A percentile compares a stretch with the other conserved stretches of the same genome.
Conservation (phyloP, 257 asterid genomes). For the Primulina eburnea region DNA sequence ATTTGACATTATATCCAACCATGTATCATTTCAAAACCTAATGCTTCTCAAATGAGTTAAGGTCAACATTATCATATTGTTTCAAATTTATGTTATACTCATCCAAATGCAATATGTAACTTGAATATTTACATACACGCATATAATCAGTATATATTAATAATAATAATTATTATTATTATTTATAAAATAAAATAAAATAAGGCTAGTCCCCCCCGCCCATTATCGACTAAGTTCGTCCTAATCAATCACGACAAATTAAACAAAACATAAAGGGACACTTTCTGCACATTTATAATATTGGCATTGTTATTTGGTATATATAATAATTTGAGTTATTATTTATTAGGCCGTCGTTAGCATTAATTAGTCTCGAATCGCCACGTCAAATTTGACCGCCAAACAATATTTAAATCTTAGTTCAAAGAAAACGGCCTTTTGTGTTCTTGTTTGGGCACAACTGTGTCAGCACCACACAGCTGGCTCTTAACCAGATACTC, state of each 20-base stretch:
- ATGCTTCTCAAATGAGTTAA: no score
- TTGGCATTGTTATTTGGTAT: neutral
- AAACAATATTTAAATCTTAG: neutral
- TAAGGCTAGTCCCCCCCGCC: no score
- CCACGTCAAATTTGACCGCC: slow-evolving; percentile 1
- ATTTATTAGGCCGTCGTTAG: neutral
- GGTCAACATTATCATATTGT: no score
- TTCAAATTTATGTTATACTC: no score
- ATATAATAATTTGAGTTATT: neutral
- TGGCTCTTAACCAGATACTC: no score
- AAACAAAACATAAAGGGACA: neutral
- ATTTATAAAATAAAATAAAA: no score
- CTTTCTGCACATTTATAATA: neutral
- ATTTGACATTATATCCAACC: no score
- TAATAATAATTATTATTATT: no score
- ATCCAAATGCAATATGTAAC: no score
- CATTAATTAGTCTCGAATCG: neutral
- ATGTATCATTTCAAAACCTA: no score
- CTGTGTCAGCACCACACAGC: neutral
- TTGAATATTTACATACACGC: no score
- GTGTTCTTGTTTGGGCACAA: neutral
- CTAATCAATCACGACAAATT: neutral
- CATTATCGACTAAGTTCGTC: neutral
- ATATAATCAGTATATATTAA: no score
- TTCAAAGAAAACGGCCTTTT: neutral